Evolutionary conservation across 805 yeast species (phyloP), one percentile per base, ranked within the genome.

Genomic region (Barnettozyma pratensis): DNA sequence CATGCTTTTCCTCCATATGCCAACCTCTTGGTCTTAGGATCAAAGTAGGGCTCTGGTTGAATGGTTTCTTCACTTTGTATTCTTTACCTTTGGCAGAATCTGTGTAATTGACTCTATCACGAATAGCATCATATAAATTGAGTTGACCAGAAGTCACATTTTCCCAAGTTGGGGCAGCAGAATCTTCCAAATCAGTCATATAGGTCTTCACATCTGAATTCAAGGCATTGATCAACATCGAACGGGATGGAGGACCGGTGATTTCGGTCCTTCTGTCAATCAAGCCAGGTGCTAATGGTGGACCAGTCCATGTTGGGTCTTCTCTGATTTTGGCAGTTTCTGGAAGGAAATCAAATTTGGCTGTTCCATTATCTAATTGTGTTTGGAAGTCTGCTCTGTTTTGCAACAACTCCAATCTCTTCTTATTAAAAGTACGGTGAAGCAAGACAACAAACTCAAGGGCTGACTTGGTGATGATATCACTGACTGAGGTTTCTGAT

Each of bases 21-120:
- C 92, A 85, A 45, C 95, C 95, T 73, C 95, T 78, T 62, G 95
- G 95, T 73, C 95, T 79, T 46, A 85, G 87, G 63, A 86, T 83
- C 65, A 86, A 68, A 39, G 91, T 86, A 51, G 92, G 92, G 44
- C 65, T 79, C 71, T 81, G 70, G 64, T 46, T 39, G 39, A 29
- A 71, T 72, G 66, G 56, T 70, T 75, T 66, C 67, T 64, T 41
- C 3, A 61, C 64, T 41, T 47, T 53, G 48, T 61, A 59, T 45
- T 59, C 58, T 46, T 59, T 61, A 4, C 64, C 62, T 65, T 86
- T 66, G 52, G 72, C 72, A 59, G 74, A 67, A 58, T 74, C 56
- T 40, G 59, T 72, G 58, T 75, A 77, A 55, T 76, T 75, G 59
- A 86, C 75, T 60, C 82, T 77, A 62, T 81, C 76, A 67, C 95